Base-by-base conservation (phyloP, 1,284 basidiomycete genomes). In the Anthracocystis walkeri region DNA sequence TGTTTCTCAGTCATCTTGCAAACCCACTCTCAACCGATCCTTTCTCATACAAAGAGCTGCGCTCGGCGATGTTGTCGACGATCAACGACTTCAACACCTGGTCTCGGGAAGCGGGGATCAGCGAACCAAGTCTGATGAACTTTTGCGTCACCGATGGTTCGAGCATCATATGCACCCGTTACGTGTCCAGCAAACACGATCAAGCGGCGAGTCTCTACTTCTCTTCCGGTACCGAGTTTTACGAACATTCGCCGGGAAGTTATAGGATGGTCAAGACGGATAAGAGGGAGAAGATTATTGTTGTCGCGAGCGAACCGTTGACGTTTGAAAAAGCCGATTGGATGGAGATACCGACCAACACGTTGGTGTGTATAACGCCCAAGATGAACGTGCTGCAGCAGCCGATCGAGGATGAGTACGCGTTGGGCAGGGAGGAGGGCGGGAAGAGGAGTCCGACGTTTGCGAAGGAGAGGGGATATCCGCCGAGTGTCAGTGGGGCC, bases 161-260 rank as follows among this genome's bases (percentile, higher is more conserved):
- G 80, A 93, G 91, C 50, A 93, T 99, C 16, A 90, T 99, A 16
- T 95, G 93, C 8, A 97, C 95, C 2, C 90, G 96, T 46, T 99
- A 99, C 86, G 93, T 99, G 49, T 95, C 93, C 0, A 95, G 93
- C 3, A 90, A 91, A 52, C 91, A 90, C 7, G 93, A 96, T 66
- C 95, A 97, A 85, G 96, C 95, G 1, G 95, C 96, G 1, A 96
- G 93, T 29, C 86, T 97, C 84, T 97, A 95, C 91, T 97, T 95
- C 86, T 95, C 94, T 2, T 95, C 93, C 1, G 95, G 95, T 1
- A 96, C 93, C 8, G 84, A 80, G 14, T 99, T 98, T 82, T 94
- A 93, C 77, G 94, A 97, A 86, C 94, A 93, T 81, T 50, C 75
- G 3, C 69, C 75, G 3, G 81, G 81, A 0, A 64, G 64, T 6